Evolutionary conservation across 139 green algal genomes (phyloP).

Genomic region (Auxenochlorella pyrenoidosa): DNA sequence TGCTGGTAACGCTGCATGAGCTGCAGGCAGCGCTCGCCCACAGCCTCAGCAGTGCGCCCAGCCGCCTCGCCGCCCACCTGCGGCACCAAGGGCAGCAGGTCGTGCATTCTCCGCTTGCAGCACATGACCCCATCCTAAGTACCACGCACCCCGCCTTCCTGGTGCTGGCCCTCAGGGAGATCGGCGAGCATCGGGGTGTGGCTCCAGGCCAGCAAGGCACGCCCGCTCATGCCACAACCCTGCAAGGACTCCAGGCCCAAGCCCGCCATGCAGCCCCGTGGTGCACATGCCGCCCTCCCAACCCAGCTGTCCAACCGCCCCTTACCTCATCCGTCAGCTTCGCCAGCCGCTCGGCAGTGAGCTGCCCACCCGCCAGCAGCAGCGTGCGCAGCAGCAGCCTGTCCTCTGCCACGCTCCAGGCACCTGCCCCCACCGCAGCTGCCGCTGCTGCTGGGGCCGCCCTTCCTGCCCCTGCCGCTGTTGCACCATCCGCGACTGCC

Average conservation of each 20-base stretch:
- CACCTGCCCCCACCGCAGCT: background rate
- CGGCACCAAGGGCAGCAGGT: background rate
- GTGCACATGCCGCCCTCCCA: background rate
- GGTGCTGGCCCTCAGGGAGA: too few relatives aligned
- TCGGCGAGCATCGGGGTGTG: too few relatives aligned
- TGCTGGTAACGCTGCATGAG: conserved; percentile 13
- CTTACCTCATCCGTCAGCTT: conserved; percentile 15
- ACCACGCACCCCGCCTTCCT: too few relatives aligned
- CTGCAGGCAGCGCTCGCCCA: conserved; percentile 20
- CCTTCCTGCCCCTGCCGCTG: background rate
- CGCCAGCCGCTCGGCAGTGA: conserved; percentile 16
- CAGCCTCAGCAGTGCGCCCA: background rate
- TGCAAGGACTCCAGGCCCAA: too few relatives aligned
- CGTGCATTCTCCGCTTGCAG: too few relatives aligned
- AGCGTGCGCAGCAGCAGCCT: conserved; percentile 33
- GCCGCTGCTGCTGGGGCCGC: background rate
- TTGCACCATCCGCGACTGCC: background rate
- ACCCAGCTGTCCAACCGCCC: background rate
- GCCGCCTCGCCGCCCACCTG: conserved; percentile 15
- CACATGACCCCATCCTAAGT: too few relatives aligned
- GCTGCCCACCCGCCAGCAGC: background rate
- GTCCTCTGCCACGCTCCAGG: conserved; percentile 25
- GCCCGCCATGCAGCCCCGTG: background rate
- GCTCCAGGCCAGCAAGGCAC: too few relatives aligned
- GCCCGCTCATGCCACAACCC: background rate